phyloP scores from a whole-genome alignment of 352 stramenopile genomes.

The Pythium guiyangense region DNA sequence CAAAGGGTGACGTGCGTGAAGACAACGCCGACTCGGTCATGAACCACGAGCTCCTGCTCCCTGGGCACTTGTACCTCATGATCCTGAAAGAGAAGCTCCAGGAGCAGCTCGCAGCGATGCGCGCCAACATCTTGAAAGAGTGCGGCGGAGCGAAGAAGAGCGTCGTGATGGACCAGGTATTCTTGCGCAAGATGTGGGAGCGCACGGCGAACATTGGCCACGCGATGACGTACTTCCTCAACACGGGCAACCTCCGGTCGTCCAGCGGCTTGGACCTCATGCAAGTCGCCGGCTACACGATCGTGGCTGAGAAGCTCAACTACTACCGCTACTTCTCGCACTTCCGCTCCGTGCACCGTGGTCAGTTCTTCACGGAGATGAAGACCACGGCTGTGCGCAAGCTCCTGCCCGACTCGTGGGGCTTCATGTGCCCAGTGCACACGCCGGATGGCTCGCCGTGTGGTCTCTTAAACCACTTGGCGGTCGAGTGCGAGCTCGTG shows the following conservation, averaged over 20 bases:
- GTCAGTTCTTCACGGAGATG: conserved; percentile 99
- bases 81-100: conserved; percentile 99
- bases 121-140: conserved; percentile 81
- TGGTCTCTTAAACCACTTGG: conserved; percentile 98
- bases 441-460: conserved; percentile 99
- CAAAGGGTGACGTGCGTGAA: conserved; percentile 90
- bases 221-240: conserved; percentile 98
- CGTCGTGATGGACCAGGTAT: conserved; percentile 80
- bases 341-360: conserved; percentile 98
- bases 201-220: conserved; percentile 87
- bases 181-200: conserved; percentile 93
- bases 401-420: conserved; percentile 98
- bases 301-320: conserved; percentile 99
- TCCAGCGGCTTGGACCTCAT: conserved; percentile 97
- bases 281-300: conserved; percentile 97
- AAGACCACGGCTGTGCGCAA: conserved; percentile 99
- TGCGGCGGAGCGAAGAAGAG: conserved; percentile 39
- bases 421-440: conserved; percentile 99
- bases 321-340: conserved; percentile 99
- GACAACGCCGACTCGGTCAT: conserved; percentile 99
- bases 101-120: conserved; percentile 84
- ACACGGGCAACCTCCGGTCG: conserved; percentile 98
- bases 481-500: conserved; percentile 89
- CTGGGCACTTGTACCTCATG: conserved; percentile 93
- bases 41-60: conserved; percentile 97